Percentiles rank a stretch among this genome's conserved stretches.
These are phyloP conservation scores for Metschnikowia kofuensis DNA, from an alignment of 805 yeast genomes.

Conservation along the genomic window DNA sequence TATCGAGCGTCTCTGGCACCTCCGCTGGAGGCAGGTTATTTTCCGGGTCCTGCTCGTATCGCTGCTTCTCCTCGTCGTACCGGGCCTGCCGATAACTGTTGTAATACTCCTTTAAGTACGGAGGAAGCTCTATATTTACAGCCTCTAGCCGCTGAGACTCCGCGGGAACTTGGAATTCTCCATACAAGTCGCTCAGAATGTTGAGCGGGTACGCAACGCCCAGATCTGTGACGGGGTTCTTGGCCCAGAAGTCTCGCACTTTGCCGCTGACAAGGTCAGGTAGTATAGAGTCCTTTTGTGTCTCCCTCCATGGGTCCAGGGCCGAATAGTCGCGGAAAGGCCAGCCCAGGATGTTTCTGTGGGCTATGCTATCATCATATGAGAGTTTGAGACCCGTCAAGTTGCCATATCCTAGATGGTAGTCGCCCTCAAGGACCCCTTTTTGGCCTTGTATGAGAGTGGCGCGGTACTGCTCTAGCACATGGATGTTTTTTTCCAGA, in stretches of 20 bases:
- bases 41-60: conserved; percentile 28
- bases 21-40: conserved; percentile 20
- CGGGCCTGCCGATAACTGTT: conserved; percentile 22
- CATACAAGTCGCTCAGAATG: conserved; percentile 47
- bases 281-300: conserved; percentile 52
- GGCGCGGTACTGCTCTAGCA: conserved; percentile 25
- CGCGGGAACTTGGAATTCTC: conserved; percentile 32
- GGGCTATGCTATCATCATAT: conserved; percentile 53
- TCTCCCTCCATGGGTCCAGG: conserved; percentile 44
- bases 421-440: conserved; percentile 40
- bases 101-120: conserved; percentile 29
- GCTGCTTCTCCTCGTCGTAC: conserved; percentile 25
- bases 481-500: conserved; percentile 24
- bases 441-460: conserved; percentile 18
- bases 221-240: conserved; percentile 7
- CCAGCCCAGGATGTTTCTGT: conserved; percentile 49
- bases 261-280: conserved; percentile 53
- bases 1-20: conserved; percentile 7
- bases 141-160: conserved; percentile 14
- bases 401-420: conserved; percentile 58
- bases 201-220: conserved; percentile 37
- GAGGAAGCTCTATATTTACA: conserved; percentile 25
- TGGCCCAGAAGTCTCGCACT: conserved; percentile 55
- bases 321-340: conserved; percentile 49
- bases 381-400: conserved; percentile 70